A percentile compares a stretch with the other conserved stretches of the same genome.
These are phyloP conservation scores for Malus hybrid DNA, from an alignment of 331 rosid species.

Conservation along the genomic window DNA sequence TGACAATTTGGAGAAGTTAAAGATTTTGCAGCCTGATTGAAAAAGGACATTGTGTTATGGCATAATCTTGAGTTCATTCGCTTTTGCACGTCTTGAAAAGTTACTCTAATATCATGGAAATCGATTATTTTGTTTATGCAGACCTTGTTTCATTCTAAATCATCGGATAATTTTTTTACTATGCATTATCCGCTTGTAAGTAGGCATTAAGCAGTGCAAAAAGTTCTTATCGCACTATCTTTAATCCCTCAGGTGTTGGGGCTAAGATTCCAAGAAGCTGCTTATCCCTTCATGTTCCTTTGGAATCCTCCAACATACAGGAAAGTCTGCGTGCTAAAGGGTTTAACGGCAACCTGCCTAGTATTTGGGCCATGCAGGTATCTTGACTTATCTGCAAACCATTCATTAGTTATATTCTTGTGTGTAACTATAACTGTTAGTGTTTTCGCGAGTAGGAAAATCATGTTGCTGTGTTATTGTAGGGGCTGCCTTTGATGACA, in stretches of 20 bases:
- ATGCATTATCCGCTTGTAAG: not conserved
- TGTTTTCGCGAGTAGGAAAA: not conserved
- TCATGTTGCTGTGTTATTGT: slow-evolving; percentile 21
- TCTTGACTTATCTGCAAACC: not conserved
- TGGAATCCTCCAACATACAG: slow-evolving; percentile 39
- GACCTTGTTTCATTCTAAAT: not conserved
- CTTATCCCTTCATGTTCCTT: slow-evolving; percentile 48
- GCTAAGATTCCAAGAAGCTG: slow-evolving; percentile 66
- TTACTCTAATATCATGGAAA: not conserved
- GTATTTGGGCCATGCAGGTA: slow-evolving; percentile 79
- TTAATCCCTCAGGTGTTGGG: slow-evolving; percentile 42
- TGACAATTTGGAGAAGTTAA: not conserved
- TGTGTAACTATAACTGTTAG: not conserved
- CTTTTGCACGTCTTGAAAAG: not conserved
- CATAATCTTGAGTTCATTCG: not conserved
- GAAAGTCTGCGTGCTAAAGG: slow-evolving; percentile 44
- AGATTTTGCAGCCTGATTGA: not conserved
- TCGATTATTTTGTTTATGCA: not conserved
- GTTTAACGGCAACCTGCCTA: slow-evolving; percentile 56
- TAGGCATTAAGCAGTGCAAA: not conserved
- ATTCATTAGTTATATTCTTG: not conserved
- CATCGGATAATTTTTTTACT: not conserved
- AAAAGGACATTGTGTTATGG: not conserved
- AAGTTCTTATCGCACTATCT: slow-evolving; percentile 5
- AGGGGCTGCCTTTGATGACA: slow-evolving; percentile 66